Base-by-base conservation (phyloP, 139 green algal genomes). In the Bryopsis sp. region DNA sequence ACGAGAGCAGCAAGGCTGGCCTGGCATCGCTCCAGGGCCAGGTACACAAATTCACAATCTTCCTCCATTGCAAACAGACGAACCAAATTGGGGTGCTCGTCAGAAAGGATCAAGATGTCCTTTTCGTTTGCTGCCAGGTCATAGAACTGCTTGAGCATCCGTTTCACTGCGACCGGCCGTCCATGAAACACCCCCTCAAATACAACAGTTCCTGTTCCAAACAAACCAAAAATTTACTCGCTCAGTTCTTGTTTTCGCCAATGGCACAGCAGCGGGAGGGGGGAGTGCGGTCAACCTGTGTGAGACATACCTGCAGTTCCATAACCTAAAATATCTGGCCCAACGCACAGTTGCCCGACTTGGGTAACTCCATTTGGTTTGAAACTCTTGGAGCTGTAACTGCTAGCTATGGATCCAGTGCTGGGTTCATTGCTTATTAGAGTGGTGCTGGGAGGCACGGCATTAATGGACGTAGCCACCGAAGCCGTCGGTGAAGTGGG, bases 61-160 rank as follows among this genome's bases (percentile, higher is more conserved):
- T 96, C 87, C 76, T 99, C 94, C 88, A 99, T 90, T 2, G 92
- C 93, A 79, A 96, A 98, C 76, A 86, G 96, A 29, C 89, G 79
- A 64, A 95, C 75, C 32, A 97, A 85, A 73, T 96, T 97, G 58
- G 91, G 91, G 75, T 98, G 92, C 75, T 98, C 93, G 62, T 99
- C 94, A 15, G 76, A 83, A 11, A 88, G 62, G 48, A 99, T 94
- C 1, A 99, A 81, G 37, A 94, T 79, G 28, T 70, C 50, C 22
- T 63, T 96, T 75, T 99, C 94, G 65, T 96, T 96, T 34, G 81
- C 74, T 0, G 94, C 94, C 37, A 95, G 71, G 35, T 89, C 86
- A 29, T 85, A 85, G 70, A 97, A 96, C 77, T 94, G 84, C 2
- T 73, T 78, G 72, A 95, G 81, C 62, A 96, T 75, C 31, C 91